Percentiles rank a stretch among this genome's conserved stretches.
Conservation (phyloP, 768 basidiomycete species). For the Psilocybe tampanensis region DNA sequence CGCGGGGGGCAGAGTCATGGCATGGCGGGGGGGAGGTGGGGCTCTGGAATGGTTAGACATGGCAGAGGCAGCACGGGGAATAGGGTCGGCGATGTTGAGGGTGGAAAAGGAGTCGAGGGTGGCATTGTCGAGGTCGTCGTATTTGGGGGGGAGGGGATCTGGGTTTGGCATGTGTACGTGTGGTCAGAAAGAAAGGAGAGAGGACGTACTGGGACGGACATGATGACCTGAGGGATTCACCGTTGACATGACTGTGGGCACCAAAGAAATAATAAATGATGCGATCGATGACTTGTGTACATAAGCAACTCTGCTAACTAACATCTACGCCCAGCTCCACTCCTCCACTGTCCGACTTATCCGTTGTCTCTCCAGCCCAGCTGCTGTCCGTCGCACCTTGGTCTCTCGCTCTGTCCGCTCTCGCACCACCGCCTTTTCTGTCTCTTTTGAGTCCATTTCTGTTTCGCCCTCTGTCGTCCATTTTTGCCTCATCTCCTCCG, state of each 20-base stretch:
- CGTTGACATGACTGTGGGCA: conserved; percentile 29
- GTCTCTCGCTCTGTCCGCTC: conserved; percentile 46
- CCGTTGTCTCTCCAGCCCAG: conserved; percentile 69
- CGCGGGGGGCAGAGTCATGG: conserved; percentile 20
- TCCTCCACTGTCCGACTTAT: conserved; percentile 69
- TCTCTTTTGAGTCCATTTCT: conserved; percentile 33
- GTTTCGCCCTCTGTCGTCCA: conserved; percentile 17
- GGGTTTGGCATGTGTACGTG: conserved; percentile 40
- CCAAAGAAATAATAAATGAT: conserved; percentile 1
- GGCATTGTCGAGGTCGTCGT: conserved; percentile 42
- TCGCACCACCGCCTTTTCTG: conserved; percentile 25
- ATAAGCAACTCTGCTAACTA: conserved; percentile 31
- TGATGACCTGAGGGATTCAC: conserved; percentile 28
- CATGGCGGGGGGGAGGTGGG: conserved; percentile 16
- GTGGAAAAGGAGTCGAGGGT: conserved; percentile 54
- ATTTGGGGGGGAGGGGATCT: conserved; percentile 34
- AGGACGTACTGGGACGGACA: conserved; percentile 22
- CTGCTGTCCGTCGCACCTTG: conserved; percentile 56
- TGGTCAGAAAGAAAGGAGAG: conserved; percentile 13
- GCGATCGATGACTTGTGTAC: conserved; percentile 5
- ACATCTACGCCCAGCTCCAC: conserved; percentile 56
- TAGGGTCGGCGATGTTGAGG: conserved; percentile 45
- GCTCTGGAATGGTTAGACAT: conserved; percentile 20
- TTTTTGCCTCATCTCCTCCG: conserved; percentile 44
- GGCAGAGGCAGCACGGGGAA: conserved; percentile 25